phyloP scores from a whole-genome alignment of 2,329 filamentous ascomycete genomes.

The Aspergillus sclerotialis region DNA sequence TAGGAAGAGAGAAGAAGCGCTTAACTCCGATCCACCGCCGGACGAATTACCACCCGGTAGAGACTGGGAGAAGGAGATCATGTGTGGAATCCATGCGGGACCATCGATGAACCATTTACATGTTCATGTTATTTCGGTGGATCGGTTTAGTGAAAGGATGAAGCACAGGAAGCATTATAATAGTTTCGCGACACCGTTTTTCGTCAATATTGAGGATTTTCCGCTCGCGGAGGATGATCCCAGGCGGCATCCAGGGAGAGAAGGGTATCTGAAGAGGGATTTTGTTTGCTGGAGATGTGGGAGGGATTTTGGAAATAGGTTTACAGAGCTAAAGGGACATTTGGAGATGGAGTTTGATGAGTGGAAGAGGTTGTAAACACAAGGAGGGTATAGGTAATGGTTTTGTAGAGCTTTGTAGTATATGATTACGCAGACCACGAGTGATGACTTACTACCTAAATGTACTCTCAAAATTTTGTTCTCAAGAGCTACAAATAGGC shows the following conservation, averaged over 20 bases:
- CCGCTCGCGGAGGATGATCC: conserved; percentile 62
- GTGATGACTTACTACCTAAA: no score
- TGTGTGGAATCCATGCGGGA: conserved; percentile 73
- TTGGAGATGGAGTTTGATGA: conserved; percentile 64
- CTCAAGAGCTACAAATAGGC: conserved; percentile 7
- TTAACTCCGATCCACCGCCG: conserved; percentile 47
- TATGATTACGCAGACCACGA: no score
- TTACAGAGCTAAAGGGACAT: conserved; percentile 68
- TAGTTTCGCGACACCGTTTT: conserved; percentile 79
- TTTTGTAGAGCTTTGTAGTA: no score
- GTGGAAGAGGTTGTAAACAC: conserved; percentile 60
- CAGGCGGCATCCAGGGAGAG: conserved; percentile 50
- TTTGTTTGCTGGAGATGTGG: conserved; percentile 83
- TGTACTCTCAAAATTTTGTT: neutral
- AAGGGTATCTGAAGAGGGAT: conserved; percentile 57
- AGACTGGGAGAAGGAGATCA: conserved; percentile 70
- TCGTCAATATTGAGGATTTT: conserved; percentile 72
- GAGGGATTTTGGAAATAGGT: conserved; percentile 64
- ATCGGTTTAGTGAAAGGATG: conserved; percentile 65
- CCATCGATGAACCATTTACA: conserved; percentile 92
- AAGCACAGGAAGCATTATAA: conserved; percentile 86
- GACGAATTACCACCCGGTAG: conserved; percentile 61
- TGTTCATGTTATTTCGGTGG: conserved; percentile 75
- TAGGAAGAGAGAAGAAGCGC: conserved; percentile 54
- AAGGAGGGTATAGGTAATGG: conserved; percentile 2